Conservation (phyloP, 1,139 yeast genomes). For the Suhomyces bokatorum region DNA sequence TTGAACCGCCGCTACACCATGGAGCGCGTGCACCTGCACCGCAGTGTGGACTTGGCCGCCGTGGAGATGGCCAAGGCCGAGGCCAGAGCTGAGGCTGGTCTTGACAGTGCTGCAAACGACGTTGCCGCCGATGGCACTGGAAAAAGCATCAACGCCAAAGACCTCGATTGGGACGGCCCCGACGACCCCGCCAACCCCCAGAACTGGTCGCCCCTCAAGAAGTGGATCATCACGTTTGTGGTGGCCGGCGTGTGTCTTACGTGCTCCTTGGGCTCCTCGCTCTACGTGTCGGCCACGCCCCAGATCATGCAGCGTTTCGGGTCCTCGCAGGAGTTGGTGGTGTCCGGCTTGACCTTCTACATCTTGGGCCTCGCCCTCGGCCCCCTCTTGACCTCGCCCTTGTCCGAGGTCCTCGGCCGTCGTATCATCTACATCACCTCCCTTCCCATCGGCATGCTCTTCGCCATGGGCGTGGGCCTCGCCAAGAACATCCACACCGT, state of each 20-base stretch:
- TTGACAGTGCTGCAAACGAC: not conserved
- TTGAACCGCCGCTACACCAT: slow-evolving; percentile 24
- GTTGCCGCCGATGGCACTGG: not conserved
- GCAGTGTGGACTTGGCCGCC: slow-evolving; percentile 19
- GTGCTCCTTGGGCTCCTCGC: slow-evolving; percentile 70
- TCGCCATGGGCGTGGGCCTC: slow-evolving; percentile 75
- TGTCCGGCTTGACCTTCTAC: slow-evolving; percentile 71
- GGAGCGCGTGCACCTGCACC: slow-evolving; percentile 21
- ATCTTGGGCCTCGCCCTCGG: slow-evolving; percentile 70
- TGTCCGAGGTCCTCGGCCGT: slow-evolving; percentile 75
- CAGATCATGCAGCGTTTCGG: slow-evolving; percentile 48
- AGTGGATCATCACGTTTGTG: slow-evolving; percentile 64
- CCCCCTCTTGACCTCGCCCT: slow-evolving; percentile 75
- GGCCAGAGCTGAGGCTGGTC: not conserved
- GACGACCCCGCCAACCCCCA: slow-evolving; percentile 62
- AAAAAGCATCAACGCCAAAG: slow-evolving; percentile 34
- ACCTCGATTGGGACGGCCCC: slow-evolving; percentile 62
- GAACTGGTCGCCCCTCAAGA: slow-evolving; percentile 63
- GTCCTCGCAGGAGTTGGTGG: slow-evolving; percentile 57
- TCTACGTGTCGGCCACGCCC: slow-evolving; percentile 62
- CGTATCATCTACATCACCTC: slow-evolving; percentile 59
- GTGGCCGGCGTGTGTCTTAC: slow-evolving; percentile 65
- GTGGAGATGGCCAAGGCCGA: slow-evolving; percentile 3
- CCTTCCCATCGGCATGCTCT: slow-evolving; percentile 68
- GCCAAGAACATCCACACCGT: slow-evolving; percentile 57